These are phyloP conservation scores for Cardamine chenopodiifolia DNA, from an alignment of 345 rosid genomes.

Conservation along the genomic window DNA sequence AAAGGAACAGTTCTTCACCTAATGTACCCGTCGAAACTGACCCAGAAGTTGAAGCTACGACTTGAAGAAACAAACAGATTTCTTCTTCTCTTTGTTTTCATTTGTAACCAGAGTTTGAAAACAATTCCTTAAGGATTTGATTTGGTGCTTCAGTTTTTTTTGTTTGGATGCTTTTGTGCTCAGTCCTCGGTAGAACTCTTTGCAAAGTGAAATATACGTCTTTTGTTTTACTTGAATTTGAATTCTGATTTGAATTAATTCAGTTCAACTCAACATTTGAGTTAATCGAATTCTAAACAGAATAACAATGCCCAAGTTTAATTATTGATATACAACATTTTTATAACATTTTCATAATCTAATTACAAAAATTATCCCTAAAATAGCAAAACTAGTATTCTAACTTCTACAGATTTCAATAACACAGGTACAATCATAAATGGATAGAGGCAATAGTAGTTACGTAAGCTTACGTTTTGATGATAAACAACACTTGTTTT, in stretches of 20 bases:
- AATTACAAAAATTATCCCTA: neutral
- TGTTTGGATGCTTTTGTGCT: neutral
- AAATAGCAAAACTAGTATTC: too few species aligned
- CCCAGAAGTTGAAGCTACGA: conserved; percentile 70
- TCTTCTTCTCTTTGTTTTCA: conserved; percentile 8
- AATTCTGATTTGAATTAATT: neutral
- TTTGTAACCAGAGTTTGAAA: conserved; percentile 15
- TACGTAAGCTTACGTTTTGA: neutral
- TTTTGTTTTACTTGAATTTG: neutral
- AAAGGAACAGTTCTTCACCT: conserved; percentile 43
- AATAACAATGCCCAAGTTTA: neutral
- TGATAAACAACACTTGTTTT: neutral
- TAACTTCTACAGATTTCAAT: neutral
- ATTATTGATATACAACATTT: neutral
- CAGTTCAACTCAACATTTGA: neutral
- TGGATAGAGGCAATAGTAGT: neutral
- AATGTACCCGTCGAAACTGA: conserved; percentile 54
- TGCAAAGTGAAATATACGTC: conserved; percentile 31
- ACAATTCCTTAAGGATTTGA: neutral
- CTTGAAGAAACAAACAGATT: conserved; percentile 32
- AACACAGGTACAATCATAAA: neutral
- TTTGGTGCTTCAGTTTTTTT: conserved; percentile 8
- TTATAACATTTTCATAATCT: neutral
- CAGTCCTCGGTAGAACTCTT: conserved; percentile 1
- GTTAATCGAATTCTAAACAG: neutral